These are phyloP conservation scores for Fraxinus xanthoxyloides DNA, from an alignment of 305 asterid genomes.

Conservation along the genomic window DNA sequence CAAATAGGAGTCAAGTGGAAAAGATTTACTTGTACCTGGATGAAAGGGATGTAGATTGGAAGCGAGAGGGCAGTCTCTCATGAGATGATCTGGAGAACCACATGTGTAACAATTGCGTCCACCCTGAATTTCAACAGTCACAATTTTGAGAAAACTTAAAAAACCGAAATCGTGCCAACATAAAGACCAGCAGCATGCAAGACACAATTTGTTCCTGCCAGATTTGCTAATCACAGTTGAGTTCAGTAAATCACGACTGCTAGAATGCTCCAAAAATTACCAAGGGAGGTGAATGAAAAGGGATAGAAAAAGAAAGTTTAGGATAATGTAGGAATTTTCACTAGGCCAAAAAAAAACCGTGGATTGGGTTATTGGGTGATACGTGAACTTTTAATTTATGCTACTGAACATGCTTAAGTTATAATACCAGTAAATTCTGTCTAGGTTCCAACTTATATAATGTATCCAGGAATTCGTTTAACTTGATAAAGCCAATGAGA, in stretches of 20 bases:
- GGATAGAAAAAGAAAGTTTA: neutral
- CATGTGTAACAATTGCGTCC: slow-evolving; percentile 62
- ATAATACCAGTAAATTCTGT: neutral
- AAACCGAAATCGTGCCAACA: neutral
- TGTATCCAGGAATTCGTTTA: neutral
- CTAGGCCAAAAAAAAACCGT: neutral
- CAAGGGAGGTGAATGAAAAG: neutral
- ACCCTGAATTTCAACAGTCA: slow-evolving; percentile 44
- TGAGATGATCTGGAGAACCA: slow-evolving; percentile 82
- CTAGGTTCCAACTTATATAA: neutral
- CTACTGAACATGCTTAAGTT: neutral
- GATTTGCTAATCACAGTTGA: neutral
- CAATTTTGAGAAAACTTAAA: neutral
- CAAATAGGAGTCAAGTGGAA: neutral
- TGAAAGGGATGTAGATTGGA: slow-evolving; percentile 52
- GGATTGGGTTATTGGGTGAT: neutral
- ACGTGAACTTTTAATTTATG: neutral
- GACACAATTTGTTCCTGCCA: neutral
- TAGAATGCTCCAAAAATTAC: slow-evolving; percentile 3
- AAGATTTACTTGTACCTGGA: slow-evolving; percentile 43
- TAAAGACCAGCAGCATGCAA: neutral
- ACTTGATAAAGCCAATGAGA: neutral
- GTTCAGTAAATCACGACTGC: neutral
- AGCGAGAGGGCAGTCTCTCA: slow-evolving; percentile 65
- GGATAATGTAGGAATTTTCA: neutral